Conservation (phyloP, 2,329 filamentous ascomycete species). For the Colletotrichum sp. region DNA sequence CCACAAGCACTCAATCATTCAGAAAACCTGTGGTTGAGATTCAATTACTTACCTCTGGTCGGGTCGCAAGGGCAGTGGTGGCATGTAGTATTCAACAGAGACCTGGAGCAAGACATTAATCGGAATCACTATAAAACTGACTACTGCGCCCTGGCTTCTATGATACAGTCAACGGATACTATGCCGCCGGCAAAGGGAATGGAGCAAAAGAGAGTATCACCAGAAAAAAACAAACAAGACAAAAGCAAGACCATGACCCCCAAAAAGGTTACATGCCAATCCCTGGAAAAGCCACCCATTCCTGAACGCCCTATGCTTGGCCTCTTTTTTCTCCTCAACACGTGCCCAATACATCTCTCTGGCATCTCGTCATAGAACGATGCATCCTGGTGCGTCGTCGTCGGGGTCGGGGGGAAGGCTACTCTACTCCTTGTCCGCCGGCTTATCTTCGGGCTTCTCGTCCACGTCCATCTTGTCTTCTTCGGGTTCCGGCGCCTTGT, state of each 20-base stretch:
- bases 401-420: not conserved
- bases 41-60: no score
- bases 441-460: slow-evolving; percentile 12
- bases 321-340: not conserved
- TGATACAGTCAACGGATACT: not conserved
- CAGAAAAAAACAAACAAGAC: not conserved
- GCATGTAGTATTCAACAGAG: no score
- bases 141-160: slow-evolving; percentile 8
- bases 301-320: slow-evolving; percentile 9
- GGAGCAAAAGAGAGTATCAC: slow-evolving; percentile 5
- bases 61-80: no score
- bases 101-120: not conserved
- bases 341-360: not conserved
- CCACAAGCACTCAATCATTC: no score
- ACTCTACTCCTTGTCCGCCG: slow-evolving; percentile 1
- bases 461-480: slow-evolving; percentile 26
- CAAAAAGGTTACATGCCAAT: not conserved
- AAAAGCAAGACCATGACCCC: not conserved
- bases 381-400: not conserved
- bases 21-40: no score
- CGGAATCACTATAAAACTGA: not conserved
- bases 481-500: slow-evolving; percentile 17
- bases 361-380: slow-evolving; percentile 1
- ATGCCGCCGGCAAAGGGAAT: not conserved
- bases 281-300: slow-evolving; percentile 2